phyloP scores from a whole-genome alignment of 768 basidiomycete species.

The Suillus weaverae region DNA sequence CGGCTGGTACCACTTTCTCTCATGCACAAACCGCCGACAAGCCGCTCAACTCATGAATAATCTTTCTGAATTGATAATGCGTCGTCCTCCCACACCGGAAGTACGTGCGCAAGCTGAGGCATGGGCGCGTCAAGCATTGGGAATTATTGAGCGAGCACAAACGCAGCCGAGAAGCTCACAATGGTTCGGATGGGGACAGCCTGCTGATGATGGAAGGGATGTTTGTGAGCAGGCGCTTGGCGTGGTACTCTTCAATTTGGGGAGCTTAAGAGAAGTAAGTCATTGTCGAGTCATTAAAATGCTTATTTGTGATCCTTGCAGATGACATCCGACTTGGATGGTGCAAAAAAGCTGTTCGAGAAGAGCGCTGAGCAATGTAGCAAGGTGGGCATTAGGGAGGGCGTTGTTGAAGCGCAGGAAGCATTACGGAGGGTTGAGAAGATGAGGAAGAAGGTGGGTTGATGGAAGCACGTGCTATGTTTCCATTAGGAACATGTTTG shows the following conservation, averaged over 20 bases:
- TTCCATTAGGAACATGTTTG: background rate
- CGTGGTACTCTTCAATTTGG: slow-evolving; percentile 62
- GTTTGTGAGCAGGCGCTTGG: slow-evolving; percentile 58
- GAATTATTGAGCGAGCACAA: slow-evolving; percentile 31
- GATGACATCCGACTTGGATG: slow-evolving; percentile 34
- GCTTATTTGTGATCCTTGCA: slow-evolving; percentile 11
- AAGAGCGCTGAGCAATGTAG: slow-evolving; percentile 33
- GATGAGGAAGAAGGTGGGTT: background rate
- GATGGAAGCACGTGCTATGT: background rate
- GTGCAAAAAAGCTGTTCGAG: slow-evolving; percentile 32
- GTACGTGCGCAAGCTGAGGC: slow-evolving; percentile 50
- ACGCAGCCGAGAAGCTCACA: slow-evolving; percentile 10
- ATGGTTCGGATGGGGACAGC: slow-evolving; percentile 16
- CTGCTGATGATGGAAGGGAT: slow-evolving; percentile 28
- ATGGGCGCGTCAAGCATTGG: slow-evolving; percentile 57
- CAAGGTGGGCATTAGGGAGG: slow-evolving; percentile 33
- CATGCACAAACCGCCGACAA: slow-evolving; percentile 13
- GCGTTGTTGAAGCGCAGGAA: slow-evolving; percentile 34
- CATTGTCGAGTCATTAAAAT: background rate
- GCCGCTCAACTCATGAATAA: slow-evolving; percentile 52
- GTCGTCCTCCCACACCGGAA: slow-evolving; percentile 36
- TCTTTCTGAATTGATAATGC: slow-evolving; percentile 43
- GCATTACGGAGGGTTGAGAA: slow-evolving; percentile 33
- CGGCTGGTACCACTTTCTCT: background rate
- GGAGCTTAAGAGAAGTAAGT: slow-evolving; percentile 48